These are phyloP conservation scores for Grosmannia serpens DNA, from an alignment of 2,329 filamentous ascomycete genomes.

Conservation along the genomic window DNA sequence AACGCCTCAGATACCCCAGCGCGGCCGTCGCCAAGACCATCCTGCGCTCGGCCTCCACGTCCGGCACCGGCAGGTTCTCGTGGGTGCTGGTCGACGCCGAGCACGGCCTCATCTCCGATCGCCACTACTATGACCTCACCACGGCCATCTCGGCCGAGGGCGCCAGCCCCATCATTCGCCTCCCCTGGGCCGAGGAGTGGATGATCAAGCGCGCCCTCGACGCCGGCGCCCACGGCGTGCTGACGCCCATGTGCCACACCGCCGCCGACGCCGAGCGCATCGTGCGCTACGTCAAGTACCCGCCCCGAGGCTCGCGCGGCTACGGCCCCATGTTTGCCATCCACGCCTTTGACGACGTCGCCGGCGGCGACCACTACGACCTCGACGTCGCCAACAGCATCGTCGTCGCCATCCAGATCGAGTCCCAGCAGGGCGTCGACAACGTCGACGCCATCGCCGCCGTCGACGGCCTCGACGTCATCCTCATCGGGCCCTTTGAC, in stretches of 20 bases:
- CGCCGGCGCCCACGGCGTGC: slow-evolving; percentile 45
- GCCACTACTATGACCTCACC: slow-evolving; percentile 22
- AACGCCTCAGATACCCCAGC: slow-evolving; percentile 6
- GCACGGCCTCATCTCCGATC: slow-evolving; percentile 25
- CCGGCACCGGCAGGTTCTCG: slow-evolving; percentile 1
- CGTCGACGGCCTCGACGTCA: slow-evolving; percentile 26
- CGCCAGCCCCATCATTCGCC: slow-evolving; percentile 29
- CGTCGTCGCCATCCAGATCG: slow-evolving; percentile 26
- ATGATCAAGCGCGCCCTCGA: slow-evolving; percentile 52
- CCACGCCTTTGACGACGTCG: slow-evolving; percentile 16
- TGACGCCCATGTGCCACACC: slow-evolving; percentile 30
- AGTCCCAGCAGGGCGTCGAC: slow-evolving; percentile 26
- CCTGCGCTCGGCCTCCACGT: slow-evolving; percentile 8
- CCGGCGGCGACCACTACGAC: slow-evolving; percentile 20
- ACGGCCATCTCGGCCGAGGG: slow-evolving; percentile 26
- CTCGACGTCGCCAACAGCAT: slow-evolving; percentile 20
- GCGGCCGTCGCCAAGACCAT: slow-evolving; percentile 11
- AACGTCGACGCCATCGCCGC: slow-evolving; percentile 31
- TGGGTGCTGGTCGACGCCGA: slow-evolving; percentile 28
- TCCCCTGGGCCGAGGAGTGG: slow-evolving; percentile 46
- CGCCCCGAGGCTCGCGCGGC: slow-evolving; percentile 12
- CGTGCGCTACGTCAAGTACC: slow-evolving; percentile 14
- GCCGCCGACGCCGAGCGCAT: slow-evolving; percentile 14
- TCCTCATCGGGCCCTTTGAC: slow-evolving; percentile 24
- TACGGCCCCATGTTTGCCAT: slow-evolving; percentile 23